These are phyloP conservation scores for Sutorius eximius DNA, from an alignment of 1,284 basidiomycete species.

Conservation along the genomic window DNA sequence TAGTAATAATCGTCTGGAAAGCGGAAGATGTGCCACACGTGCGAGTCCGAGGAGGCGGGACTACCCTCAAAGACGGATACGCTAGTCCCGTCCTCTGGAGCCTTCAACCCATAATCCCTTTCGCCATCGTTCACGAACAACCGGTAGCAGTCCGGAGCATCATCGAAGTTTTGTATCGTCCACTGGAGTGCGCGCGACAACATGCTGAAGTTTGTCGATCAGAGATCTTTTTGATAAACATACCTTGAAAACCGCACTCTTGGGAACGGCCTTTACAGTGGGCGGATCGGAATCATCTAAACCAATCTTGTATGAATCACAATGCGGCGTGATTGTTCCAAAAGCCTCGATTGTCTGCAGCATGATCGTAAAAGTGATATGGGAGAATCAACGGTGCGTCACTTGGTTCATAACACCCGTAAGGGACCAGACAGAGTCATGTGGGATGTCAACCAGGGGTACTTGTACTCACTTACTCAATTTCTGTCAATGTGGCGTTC, in stretches of 20 bases:
- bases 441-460: not conserved
- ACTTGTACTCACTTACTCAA: not conserved
- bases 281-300: not conserved
- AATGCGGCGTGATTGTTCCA: slow-evolving; percentile 3
- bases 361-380: not conserved
- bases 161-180: slow-evolving; percentile 8
- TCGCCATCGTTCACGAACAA: slow-evolving; percentile 11
- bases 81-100: not conserved
- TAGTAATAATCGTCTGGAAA: slow-evolving; percentile 7
- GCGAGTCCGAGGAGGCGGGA: slow-evolving; percentile 6
- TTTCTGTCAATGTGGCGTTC: not conserved
- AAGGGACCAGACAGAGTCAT: not conserved
- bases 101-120: slow-evolving; percentile 3
- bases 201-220: not conserved
- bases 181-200: not conserved
- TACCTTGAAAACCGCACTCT: slow-evolving; percentile 1
- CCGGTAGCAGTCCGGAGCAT: slow-evolving; percentile 4
- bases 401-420: not conserved
- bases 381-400: not conserved
- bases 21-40: slow-evolving; percentile 3
- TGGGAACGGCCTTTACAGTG: slow-evolving; percentile 1
- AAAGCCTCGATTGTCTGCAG: not conserved
- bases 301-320: not conserved
- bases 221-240: not conserved
- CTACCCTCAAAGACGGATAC: slow-evolving; percentile 1